Evolutionary conservation across 768 basidiomycete genomes (phyloP).

Genomic region (Fomitopsis serialis): DNA sequence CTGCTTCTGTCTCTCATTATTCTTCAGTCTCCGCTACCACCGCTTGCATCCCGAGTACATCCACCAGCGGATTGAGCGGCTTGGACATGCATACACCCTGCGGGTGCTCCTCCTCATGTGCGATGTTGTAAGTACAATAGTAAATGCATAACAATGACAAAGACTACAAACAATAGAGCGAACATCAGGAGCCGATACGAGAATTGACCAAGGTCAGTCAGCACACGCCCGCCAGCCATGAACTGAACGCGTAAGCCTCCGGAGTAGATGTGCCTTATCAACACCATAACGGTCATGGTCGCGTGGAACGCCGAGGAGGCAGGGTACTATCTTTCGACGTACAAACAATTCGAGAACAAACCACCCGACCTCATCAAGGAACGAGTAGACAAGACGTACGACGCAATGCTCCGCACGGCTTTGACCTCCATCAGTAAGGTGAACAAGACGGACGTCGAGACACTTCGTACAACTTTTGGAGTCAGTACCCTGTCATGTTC

Average conservation of each 20-base stretch:
- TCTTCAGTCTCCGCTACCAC: conserved; percentile 80
- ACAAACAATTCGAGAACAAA: conserved; percentile 92
- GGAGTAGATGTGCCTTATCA: conserved; percentile 74
- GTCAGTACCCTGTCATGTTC: conserved; percentile 41
- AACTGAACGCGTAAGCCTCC: background rate
- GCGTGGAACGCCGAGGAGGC: conserved; percentile 92
- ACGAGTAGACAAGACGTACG: conserved; percentile 84
- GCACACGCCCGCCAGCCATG: background rate
- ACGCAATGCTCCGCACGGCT: conserved; percentile 71
- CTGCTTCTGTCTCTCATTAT: background rate
- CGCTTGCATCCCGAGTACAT: conserved; percentile 98
- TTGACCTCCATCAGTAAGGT: conserved; percentile 89
- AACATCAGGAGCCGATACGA: conserved; percentile 87
- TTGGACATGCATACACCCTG: conserved; percentile 77
- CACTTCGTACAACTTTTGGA: conserved; percentile 85
- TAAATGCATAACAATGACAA: background rate
- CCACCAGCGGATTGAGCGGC: conserved; percentile 81
- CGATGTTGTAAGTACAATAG: conserved; percentile 68
- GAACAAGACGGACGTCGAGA: conserved; percentile 97
- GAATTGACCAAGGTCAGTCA: conserved; percentile 79
- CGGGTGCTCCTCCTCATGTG: conserved; percentile 85
- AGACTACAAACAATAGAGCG: conserved; percentile 47
- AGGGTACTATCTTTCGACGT: conserved; percentile 83
- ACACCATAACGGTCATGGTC: conserved; percentile 88
- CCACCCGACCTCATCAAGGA: conserved; percentile 94